Percentiles rank a stretch among this genome's conserved stretches.
These are phyloP conservation scores for Spinacia oleracea DNA, from an alignment of 179 eudicot species.

Conservation along the genomic window DNA sequence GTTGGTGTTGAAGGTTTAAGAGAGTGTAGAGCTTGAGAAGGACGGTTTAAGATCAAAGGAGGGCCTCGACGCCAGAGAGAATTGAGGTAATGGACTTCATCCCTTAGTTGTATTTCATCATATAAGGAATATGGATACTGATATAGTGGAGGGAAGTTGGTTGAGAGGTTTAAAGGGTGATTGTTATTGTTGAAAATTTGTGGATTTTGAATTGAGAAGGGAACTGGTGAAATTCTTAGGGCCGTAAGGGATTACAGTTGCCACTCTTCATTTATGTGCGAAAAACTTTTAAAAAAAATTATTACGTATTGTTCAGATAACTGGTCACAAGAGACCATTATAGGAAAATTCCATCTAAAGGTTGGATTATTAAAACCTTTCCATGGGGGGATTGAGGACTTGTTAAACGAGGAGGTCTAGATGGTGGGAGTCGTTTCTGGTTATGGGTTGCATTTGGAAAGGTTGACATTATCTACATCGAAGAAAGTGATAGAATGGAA, in stretches of 20 bases:
- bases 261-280: background rate
- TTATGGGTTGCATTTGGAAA: no score
- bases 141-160: background rate
- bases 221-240: constrained; percentile 14
- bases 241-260: no score
- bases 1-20: constrained; percentile 34
- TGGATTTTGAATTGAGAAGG: background rate
- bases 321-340: no score
- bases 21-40: constrained; percentile 10
- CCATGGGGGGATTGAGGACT: no score
- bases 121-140: background rate
- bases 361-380: no score
- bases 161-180: background rate
- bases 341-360: no score
- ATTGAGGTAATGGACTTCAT: constrained; percentile 68
- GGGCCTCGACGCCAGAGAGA: constrained; percentile 74
- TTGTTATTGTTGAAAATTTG: no score
- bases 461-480: no score
- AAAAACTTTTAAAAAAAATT: background rate
- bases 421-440: no score
- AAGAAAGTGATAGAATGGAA: no score
- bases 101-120: constrained; percentile 30
- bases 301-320: no score
- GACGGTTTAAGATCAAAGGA: constrained; percentile 26
- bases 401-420: no score